Conservation (phyloP, 1,284 basidiomycete species). For the Trichosporon inkin region DNA sequence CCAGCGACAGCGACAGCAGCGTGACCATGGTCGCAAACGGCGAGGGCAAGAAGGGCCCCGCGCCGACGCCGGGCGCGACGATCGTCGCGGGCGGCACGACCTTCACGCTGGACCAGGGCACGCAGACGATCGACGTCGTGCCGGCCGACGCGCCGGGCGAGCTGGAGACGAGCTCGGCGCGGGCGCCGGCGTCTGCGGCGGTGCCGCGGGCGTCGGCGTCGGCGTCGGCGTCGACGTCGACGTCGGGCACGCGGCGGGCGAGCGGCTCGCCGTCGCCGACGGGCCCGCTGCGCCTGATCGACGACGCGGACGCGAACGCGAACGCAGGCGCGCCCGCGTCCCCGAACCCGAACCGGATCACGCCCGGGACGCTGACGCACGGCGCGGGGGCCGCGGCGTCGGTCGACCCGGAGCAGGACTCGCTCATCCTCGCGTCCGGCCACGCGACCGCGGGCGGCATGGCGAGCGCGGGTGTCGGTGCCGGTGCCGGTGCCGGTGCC, state of each 20-base stretch:
- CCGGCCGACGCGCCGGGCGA: not conserved
- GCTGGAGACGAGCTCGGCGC: not conserved
- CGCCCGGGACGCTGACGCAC: constrained; percentile 1
- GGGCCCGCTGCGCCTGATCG: not conserved
- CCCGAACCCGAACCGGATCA: not conserved
- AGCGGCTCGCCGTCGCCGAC: not conserved
- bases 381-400: not conserved
- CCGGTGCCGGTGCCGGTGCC: too few relatives aligned
- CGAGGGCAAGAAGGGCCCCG: not conserved
- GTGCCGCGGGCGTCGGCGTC: too few relatives aligned
- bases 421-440: not conserved
- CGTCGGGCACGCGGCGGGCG: too few relatives aligned
- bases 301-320: not conserved
- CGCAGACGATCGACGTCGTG: not conserved
- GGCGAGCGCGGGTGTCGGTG: not conserved
- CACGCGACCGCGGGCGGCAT: not conserved
- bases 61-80: not conserved
- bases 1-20: not conserved
- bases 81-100: constrained; percentile 3
- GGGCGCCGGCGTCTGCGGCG: not conserved
- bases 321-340: not conserved
- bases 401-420: not conserved
- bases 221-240: not conserved
- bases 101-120: not conserved
- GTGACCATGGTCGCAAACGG: not conserved